Conservation (phyloP, 2,329 filamentous ascomycete species). For the Claviceps humidiphila region DNA sequence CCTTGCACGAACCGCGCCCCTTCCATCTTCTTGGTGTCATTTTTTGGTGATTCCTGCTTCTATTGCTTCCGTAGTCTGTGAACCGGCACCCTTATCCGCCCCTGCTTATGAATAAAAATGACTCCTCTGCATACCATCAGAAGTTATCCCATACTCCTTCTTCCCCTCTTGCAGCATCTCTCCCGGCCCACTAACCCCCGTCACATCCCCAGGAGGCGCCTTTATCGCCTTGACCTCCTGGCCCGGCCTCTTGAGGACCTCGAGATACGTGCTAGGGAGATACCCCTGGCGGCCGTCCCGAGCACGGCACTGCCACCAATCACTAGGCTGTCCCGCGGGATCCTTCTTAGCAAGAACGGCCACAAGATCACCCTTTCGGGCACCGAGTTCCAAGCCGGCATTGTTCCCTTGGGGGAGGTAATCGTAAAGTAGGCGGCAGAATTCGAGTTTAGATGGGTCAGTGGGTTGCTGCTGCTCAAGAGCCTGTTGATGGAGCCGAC, state of each 20-base stretch:
- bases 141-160: slow-evolving; percentile 38
- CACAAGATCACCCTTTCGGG: slow-evolving; percentile 90
- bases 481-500: slow-evolving; percentile 36
- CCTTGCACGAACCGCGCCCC: no score
- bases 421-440: slow-evolving; percentile 89
- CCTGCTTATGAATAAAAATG: slow-evolving; percentile 39
- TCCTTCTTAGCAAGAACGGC: slow-evolving; percentile 88
- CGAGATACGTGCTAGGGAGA: slow-evolving; percentile 79
- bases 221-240: slow-evolving; percentile 39
- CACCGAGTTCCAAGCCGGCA: slow-evolving; percentile 66
- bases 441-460: slow-evolving; percentile 86
- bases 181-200: slow-evolving; percentile 31
- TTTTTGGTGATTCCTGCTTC: no score
- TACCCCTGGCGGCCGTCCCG: slow-evolving; percentile 86
- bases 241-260: slow-evolving; percentile 49
- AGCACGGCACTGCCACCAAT: slow-evolving; percentile 95
- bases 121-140: slow-evolving; percentile 43
- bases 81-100: no score
- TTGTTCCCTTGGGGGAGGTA: slow-evolving; percentile 64
- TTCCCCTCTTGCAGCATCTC: slow-evolving; percentile 27
- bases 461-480: slow-evolving; percentile 43
- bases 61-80: no score
- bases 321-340: slow-evolving; percentile 77
- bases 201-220: slow-evolving; percentile 32
- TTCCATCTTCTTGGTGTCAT: no score